phyloP scores from a whole-genome alignment of 495 filamentous ascomycete genomes.

The Parachaetomium inaequale region DNA sequence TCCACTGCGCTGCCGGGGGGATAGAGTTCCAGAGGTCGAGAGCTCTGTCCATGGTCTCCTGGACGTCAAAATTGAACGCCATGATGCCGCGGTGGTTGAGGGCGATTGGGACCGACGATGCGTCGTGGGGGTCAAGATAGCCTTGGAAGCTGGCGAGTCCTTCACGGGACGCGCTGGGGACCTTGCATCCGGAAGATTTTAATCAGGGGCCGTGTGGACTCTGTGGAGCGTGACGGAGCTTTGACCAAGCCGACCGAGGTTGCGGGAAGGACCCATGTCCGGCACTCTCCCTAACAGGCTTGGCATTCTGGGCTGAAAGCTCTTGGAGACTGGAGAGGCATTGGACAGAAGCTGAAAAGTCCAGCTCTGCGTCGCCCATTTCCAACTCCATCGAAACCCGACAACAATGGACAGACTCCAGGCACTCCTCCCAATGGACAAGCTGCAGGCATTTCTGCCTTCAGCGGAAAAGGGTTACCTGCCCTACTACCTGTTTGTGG shows the following conservation, averaged over 20 bases:
- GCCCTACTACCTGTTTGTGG: constrained; percentile 48
- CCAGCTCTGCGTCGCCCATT: neutral
- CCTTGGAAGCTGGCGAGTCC: neutral
- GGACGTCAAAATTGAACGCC: constrained; percentile 4
- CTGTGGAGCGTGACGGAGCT: neutral
- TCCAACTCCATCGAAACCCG: neutral
- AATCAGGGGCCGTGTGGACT: neutral
- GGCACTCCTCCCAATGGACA: constrained; percentile 42
- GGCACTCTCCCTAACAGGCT: neutral
- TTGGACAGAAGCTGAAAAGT: neutral
- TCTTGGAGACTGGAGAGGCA: neutral
- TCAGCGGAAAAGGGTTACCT: constrained; percentile 43
- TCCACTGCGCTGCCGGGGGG: constrained; percentile 37
- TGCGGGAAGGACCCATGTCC: neutral
- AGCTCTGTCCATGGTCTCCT: constrained; percentile 36
- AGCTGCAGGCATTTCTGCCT: constrained; percentile 38
- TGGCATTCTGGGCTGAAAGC: neutral
- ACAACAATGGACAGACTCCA: constrained; percentile 41
- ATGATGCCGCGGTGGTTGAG: constrained; percentile 6
- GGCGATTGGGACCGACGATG: neutral
- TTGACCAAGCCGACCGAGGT: neutral
- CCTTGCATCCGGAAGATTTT: constrained; percentile 2
- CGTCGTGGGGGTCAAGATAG: neutral
- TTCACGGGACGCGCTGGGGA: neutral
- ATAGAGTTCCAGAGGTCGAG: constrained; percentile 35